These are phyloP conservation scores for Hypoxylon sp. DNA, from an alignment of 2,329 filamentous ascomycete genomes.

Conservation along the genomic window DNA sequence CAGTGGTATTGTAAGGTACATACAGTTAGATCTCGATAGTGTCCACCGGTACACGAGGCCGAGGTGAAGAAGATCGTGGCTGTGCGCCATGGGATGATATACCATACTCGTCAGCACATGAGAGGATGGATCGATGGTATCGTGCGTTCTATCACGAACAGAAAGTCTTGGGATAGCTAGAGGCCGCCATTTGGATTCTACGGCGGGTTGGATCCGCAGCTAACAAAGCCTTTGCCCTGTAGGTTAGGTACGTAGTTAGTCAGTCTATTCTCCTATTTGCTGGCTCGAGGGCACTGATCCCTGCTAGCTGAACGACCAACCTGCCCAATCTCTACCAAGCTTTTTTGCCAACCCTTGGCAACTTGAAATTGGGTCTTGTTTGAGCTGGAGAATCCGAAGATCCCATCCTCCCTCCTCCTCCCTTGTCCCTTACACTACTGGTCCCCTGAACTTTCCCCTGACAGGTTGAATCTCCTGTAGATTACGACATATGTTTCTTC, in stretches of 20 bases:
- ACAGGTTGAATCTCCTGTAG: not conserved
- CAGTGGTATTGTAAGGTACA: slow-evolving; percentile 17
- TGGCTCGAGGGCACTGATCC: slow-evolving; percentile 1
- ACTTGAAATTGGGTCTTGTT: slow-evolving; percentile 28
- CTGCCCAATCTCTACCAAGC: slow-evolving; percentile 44
- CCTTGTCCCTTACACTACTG: slow-evolving; percentile 13
- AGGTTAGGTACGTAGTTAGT: slow-evolving; percentile 1
- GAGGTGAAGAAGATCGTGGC: slow-evolving; percentile 7
- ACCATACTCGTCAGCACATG: not conserved
- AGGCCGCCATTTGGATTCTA: slow-evolving; percentile 20
- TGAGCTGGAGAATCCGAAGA: slow-evolving; percentile 28
- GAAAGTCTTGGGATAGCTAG: slow-evolving; percentile 2
- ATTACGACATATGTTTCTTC: slow-evolving; percentile 13
- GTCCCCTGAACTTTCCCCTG: slow-evolving; percentile 20
- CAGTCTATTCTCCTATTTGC: slow-evolving; percentile 35
- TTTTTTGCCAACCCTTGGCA: slow-evolving; percentile 45
- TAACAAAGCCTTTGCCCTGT: not conserved
- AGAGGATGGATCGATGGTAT: not conserved
- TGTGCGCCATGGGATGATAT: not conserved
- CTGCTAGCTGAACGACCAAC: slow-evolving; percentile 26
- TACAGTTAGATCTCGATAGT: slow-evolving; percentile 19
- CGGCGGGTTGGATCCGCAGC: slow-evolving; percentile 32
- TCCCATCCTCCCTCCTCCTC: slow-evolving; percentile 7
- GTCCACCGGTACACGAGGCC: not conserved
- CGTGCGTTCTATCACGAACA: not conserved